These are phyloP conservation scores for Stenogyne calaminthoides DNA, from an alignment of 305 asterid genomes.

Conservation along the genomic window DNA sequence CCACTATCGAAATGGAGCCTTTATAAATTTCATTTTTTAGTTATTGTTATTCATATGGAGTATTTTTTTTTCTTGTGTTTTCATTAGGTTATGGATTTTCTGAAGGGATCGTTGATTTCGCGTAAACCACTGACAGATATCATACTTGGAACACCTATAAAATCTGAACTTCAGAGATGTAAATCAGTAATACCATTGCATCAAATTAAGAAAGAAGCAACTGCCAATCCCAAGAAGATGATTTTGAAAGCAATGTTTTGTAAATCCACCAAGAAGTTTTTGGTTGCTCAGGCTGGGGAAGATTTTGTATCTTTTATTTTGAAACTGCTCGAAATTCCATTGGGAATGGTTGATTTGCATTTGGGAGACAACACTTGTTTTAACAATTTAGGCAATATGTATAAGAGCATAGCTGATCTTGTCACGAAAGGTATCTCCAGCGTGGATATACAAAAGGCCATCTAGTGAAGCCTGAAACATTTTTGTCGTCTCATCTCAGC, in stretches of 20 bases:
- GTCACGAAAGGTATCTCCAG: neutral
- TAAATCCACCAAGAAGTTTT: slow-evolving; percentile 18
- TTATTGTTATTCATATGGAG: no score
- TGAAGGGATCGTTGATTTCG: neutral
- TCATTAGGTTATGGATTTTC: neutral
- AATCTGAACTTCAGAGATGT: neutral
- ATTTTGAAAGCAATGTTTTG: slow-evolving; percentile 11
- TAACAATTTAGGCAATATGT: neutral
- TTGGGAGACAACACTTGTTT: neutral
- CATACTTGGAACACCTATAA: neutral
- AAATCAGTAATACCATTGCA: no score
- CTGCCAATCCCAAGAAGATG: neutral
- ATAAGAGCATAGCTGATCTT: neutral
- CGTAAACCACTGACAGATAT: neutral
- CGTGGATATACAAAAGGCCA: neutral
- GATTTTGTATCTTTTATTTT: slow-evolving; percentile 27
- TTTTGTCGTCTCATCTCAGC: neutral
- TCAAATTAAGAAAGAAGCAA: neutral
- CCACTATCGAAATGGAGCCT: no score
- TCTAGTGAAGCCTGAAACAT: neutral
- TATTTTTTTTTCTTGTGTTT: neutral
- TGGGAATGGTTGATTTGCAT: neutral
- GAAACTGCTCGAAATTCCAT: slow-evolving; percentile 8
- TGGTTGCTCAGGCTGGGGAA: slow-evolving; percentile 11
- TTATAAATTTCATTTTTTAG: neutral